Evolutionary conservation across 345 rosid species (phyloP).

Genomic region (Schrenkiella parvula): DNA sequence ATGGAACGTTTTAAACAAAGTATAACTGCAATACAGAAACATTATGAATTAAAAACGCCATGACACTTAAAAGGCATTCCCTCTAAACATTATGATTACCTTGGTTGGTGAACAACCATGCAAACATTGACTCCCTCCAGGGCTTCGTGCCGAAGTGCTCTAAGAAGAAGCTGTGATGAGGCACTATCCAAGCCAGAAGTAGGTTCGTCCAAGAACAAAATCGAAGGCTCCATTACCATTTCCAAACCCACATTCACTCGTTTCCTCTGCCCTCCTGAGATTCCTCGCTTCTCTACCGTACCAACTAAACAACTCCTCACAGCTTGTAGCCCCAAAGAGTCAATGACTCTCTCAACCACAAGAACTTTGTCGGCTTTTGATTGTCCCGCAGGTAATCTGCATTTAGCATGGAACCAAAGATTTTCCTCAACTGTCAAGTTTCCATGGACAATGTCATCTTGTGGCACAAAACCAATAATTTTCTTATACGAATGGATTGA

Average conservation of each 20-base stretch:
- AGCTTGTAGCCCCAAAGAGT: conserved; percentile 76
- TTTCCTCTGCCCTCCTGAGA: conserved; percentile 97
- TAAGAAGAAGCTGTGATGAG: conserved; percentile 82
- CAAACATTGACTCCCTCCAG: conserved; percentile 90
- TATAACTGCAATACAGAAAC: conserved; percentile 58
- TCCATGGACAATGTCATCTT: conserved; percentile 94
- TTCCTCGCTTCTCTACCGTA: conserved; percentile 89
- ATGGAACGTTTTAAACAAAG: conserved; percentile 79
- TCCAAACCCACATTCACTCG: conserved; percentile 94
- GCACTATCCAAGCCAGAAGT: conserved; percentile 99
- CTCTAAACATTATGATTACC: conserved; percentile 33
- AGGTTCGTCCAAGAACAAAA: conserved; percentile 90
- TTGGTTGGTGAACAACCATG: conserved; percentile 98
- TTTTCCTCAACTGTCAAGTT: conserved; percentile 95
- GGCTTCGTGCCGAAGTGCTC: conserved; percentile 89
- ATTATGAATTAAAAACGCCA: neutral
- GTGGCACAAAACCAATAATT: conserved; percentile 89
- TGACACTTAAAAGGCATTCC: neutral
- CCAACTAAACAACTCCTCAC: conserved; percentile 88
- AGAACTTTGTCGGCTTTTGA: conserved; percentile 75
- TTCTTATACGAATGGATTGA: conserved; percentile 80
- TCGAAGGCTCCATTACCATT: conserved; percentile 98
- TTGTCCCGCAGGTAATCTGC: conserved; percentile 71
- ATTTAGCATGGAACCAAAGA: conserved; percentile 91
- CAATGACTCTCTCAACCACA: conserved; percentile 86